These are phyloP conservation scores for Fusarium duplospermum DNA, from an alignment of 2,329 filamentous ascomycete genomes.

Conservation along the genomic window DNA sequence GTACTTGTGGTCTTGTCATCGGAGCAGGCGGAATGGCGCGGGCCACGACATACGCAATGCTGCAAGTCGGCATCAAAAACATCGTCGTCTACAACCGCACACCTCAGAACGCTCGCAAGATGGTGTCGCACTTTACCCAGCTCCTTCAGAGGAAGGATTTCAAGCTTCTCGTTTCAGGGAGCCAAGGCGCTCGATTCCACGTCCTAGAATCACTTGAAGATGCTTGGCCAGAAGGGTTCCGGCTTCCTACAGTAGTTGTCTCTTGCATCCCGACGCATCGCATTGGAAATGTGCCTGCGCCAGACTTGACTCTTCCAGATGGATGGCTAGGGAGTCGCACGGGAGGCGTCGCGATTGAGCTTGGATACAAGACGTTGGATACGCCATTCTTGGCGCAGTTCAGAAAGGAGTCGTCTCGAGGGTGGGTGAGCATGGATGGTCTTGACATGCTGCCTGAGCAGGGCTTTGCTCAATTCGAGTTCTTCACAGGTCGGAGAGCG, in stretches of 20 bases:
- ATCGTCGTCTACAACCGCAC: slow-evolving; percentile 83
- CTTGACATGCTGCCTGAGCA: slow-evolving; percentile 82
- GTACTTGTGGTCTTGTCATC: slow-evolving; percentile 68
- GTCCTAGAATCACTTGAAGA: slow-evolving; percentile 70
- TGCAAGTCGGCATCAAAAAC: slow-evolving; percentile 80
- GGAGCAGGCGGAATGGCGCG: slow-evolving; percentile 82
- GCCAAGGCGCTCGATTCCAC: slow-evolving; percentile 61
- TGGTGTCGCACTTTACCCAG: slow-evolving; percentile 77
- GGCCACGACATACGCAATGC: slow-evolving; percentile 81
- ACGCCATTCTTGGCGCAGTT: slow-evolving; percentile 79
- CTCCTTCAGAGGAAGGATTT: slow-evolving; percentile 59
- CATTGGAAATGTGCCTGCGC: slow-evolving; percentile 71
- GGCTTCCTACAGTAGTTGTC: slow-evolving; percentile 77
- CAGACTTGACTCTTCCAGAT: slow-evolving; percentile 75
- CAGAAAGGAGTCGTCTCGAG: slow-evolving; percentile 65
- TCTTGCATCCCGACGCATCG: slow-evolving; percentile 81
- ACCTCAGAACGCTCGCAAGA: slow-evolving; percentile 70
- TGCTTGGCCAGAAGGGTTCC: slow-evolving; percentile 72
- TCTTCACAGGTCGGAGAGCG: slow-evolving; percentile 73
- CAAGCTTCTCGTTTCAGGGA: slow-evolving; percentile 56
- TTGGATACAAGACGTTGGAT: slow-evolving; percentile 78
- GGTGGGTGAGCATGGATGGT: slow-evolving; percentile 82
- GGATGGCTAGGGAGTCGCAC: slow-evolving; percentile 79
- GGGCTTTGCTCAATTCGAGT: slow-evolving; percentile 83
- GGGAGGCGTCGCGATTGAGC: slow-evolving; percentile 80